Base-by-base conservation (phyloP, 306 rosid genomes). In the Cucurbita maxima region DNA sequence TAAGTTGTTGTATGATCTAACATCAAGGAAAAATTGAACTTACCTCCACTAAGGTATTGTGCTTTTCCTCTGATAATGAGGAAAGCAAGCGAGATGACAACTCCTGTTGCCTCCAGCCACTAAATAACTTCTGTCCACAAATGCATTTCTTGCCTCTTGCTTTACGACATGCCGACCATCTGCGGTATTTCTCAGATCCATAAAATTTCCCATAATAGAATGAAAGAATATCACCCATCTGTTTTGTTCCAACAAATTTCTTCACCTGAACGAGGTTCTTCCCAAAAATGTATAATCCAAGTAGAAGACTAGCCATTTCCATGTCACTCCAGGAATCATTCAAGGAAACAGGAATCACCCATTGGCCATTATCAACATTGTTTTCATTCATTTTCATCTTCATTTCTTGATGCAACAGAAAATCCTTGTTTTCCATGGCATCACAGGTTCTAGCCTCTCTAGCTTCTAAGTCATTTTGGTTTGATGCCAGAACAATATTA, bases 171-270 rank as follows among this genome's bases (percentile, higher is more conserved):
- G 83, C 89, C 43, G 83, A 71, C 98, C 98, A 94, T 82, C 95
- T 88, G 30, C 47, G 75, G 76, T 85, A 90, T 81, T 74, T 87
- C 25, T 86, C 85, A 66, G 97, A 87, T 80, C 79, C 76, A 60
- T 89, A 89, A 84, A 88, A 90, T 78, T 76, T 85, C 75, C 97
- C 98, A 82, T 94, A 89, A 72, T 90, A 94, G 85, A 87, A 89
- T 45, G 96, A 90, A 51, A 94, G 78, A 73, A 87, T 71, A 79
- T 88, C 92, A 25, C 89, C 87, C 96, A 89, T 85, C 72, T 75
- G 77, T 83, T 87, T 93, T 62, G 52, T 79, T 73, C 88, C 92
- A 16, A 88, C 34, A 72, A 94, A 85, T 77, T 76, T 86, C 82
- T 81, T 81, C 84, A 94, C 95, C 77, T 77, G 89, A 75, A 78